Percentiles rank a stretch among this genome's conserved stretches.
These are phyloP conservation scores for Diaporthe caulivora DNA, from an alignment of 2,329 filamentous ascomycete species.

Conservation along the genomic window DNA sequence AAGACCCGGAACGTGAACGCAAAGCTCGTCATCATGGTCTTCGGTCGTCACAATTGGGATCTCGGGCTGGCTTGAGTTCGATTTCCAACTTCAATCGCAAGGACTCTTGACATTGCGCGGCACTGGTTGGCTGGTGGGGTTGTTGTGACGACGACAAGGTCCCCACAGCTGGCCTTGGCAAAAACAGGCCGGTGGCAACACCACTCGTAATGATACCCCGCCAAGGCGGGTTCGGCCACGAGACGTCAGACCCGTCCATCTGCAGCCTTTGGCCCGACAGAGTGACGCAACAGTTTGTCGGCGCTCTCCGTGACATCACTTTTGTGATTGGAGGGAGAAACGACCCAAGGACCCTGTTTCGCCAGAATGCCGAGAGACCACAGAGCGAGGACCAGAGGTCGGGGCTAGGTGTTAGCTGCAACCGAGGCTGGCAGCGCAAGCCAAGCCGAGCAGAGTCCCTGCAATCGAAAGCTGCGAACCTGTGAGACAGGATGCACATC, in stretches of 20 bases:
- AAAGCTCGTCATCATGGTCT: slow-evolving; percentile 9
- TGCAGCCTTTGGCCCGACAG: slow-evolving; percentile 3
- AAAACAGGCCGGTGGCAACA: slow-evolving; percentile 4
- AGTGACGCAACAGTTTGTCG: slow-evolving; percentile 4
- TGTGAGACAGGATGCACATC: background rate
- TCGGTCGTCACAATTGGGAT: background rate
- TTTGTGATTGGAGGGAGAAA: background rate
- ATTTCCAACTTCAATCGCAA: slow-evolving; percentile 5
- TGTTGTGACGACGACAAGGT: background rate
- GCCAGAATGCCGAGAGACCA: background rate
- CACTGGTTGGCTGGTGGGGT: background rate
- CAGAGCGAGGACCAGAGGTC: background rate
- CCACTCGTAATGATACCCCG: background rate
- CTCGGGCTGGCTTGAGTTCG: background rate
- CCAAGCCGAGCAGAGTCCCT: background rate
- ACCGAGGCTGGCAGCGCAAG: background rate
- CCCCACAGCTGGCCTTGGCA: slow-evolving; percentile 20
- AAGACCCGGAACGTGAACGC: background rate
- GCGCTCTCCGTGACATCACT: slow-evolving; percentile 13
- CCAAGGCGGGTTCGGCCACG: background rate
- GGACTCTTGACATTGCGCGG: background rate
- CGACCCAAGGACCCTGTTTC: background rate
- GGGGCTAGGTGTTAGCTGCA: background rate
- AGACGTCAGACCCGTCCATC: background rate
- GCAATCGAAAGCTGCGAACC: background rate